Percentiles rank a stretch among this genome's conserved stretches.
Evolutionary conservation across 106 monocot genomes (phyloP).

Genomic region (Alisma plantagoaquatica): DNA sequence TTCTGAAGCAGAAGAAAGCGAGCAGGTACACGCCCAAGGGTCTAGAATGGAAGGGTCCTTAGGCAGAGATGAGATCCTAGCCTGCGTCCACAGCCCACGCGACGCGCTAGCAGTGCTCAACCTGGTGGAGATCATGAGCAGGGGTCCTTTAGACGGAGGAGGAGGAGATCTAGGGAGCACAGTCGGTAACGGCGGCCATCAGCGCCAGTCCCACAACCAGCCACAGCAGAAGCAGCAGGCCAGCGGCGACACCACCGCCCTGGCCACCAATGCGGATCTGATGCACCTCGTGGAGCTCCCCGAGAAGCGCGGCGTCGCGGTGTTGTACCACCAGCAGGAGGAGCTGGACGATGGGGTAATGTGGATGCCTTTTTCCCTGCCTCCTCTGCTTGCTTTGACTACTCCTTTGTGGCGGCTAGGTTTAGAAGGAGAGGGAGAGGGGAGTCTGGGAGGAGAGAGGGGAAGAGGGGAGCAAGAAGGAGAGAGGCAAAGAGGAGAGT

Average conservation of each 20-base stretch:
- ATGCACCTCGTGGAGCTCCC: constrained; percentile 53
- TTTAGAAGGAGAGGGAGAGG: no score
- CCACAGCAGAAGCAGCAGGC: background rate
- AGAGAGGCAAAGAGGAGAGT: no score
- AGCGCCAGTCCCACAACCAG: no score
- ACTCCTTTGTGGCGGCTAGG: no score
- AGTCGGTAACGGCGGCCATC: no score
- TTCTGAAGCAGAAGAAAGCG: constrained; percentile 14
- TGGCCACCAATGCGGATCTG: constrained; percentile 32
- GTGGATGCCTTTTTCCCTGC: no score
- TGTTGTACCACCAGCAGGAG: constrained; percentile 33
- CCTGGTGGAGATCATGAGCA: constrained; percentile 34
- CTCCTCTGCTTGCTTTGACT: no score
- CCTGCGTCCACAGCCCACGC: constrained; percentile 39
- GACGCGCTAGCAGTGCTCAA: constrained; percentile 33
- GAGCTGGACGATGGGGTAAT: constrained; percentile 11
- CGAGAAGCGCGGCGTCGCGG: constrained; percentile 6
- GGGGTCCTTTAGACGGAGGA: no score
- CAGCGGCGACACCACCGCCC: background rate
- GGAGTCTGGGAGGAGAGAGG: no score
- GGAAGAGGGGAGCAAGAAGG: no score
- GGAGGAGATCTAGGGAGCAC: no score
- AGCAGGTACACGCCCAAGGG: constrained; percentile 20
- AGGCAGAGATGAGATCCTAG: constrained; percentile 47
- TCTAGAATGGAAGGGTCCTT: constrained; percentile 18